Evolutionary conservation across 257 asterid genomes (phyloP).

Genomic region (Parsonsia alboflavescens): DNA sequence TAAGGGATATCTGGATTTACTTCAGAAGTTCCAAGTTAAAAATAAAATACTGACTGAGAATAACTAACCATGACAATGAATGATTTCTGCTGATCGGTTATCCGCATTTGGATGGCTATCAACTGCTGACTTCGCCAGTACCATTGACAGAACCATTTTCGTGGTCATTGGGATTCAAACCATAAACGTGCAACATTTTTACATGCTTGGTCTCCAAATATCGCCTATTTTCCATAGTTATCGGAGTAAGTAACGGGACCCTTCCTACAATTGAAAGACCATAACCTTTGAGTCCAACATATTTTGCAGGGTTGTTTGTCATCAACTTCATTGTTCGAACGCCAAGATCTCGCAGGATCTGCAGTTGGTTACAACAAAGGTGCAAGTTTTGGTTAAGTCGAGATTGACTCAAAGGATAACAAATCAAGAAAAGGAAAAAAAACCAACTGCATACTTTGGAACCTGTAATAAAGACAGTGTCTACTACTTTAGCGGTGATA

Average conservation of each 20-base stretch:
- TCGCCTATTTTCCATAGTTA: constrained; percentile 20
- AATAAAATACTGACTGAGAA: background rate
- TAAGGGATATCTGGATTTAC: too few relatives aligned
- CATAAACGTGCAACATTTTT: constrained; percentile 21
- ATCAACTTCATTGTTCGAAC: constrained; percentile 30
- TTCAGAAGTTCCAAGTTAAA: too few relatives aligned
- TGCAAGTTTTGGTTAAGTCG: too few relatives aligned
- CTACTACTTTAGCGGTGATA: background rate
- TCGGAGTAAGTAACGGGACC: constrained; percentile 20
- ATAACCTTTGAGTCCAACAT: constrained; percentile 27
- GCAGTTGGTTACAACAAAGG: background rate
- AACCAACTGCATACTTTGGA: background rate
- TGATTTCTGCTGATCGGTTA: background rate
- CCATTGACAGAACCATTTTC: background rate
- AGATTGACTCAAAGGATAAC: too few relatives aligned
- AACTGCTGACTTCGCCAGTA: background rate
- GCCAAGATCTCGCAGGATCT: constrained; percentile 27
- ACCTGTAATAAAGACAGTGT: background rate
- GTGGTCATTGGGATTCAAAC: constrained; percentile 3
- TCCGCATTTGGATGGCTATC: background rate
- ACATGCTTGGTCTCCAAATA: constrained; percentile 23
- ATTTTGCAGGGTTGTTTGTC: constrained; percentile 35
- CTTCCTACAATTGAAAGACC: constrained; percentile 26
- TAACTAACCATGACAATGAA: background rate
- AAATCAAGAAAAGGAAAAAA: background rate